Evolutionary conservation across 129 eudicot genomes (phyloP).

Genomic region (Arctium minus): DNA sequence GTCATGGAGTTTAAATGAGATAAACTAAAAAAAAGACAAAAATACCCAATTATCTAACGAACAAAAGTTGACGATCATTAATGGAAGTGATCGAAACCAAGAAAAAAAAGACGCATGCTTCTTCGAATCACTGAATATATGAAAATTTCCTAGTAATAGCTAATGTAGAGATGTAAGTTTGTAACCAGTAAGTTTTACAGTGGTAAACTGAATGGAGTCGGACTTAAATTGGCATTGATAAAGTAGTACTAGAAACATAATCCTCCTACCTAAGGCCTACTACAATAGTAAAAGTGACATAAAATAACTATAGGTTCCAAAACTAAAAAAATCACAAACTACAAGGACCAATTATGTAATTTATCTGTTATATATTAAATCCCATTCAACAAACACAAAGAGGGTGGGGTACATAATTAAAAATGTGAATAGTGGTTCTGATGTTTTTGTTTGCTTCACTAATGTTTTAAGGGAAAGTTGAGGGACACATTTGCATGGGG

Average conservation of each 20-base stretch:
- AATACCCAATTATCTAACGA: background rate
- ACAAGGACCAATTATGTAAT: background rate
- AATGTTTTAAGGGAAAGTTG: background rate
- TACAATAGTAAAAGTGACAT: background rate
- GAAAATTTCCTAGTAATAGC: too few relatives aligned
- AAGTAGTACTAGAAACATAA: too few relatives aligned
- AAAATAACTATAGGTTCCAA: background rate
- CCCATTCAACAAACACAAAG: background rate
- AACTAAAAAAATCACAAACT: background rate
- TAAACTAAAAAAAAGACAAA: background rate
- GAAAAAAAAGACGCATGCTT: background rate
- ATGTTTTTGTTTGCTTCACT: conserved; percentile 7
- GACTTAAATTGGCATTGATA: too few relatives aligned
- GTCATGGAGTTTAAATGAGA: background rate
- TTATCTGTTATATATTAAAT: background rate
- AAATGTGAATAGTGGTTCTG: background rate
- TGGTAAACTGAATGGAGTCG: too few relatives aligned
- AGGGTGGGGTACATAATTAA: background rate
- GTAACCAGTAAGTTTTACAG: too few relatives aligned
- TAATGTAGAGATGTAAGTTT: too few relatives aligned
- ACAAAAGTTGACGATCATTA: background rate
- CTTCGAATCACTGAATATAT: too few relatives aligned
- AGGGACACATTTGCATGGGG: conserved; percentile 5
- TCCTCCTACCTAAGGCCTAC: background rate
- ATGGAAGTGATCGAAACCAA: background rate